phyloP scores from a whole-genome alignment of 768 basidiomycete species.

The Candolleomyces efflorescens region DNA sequence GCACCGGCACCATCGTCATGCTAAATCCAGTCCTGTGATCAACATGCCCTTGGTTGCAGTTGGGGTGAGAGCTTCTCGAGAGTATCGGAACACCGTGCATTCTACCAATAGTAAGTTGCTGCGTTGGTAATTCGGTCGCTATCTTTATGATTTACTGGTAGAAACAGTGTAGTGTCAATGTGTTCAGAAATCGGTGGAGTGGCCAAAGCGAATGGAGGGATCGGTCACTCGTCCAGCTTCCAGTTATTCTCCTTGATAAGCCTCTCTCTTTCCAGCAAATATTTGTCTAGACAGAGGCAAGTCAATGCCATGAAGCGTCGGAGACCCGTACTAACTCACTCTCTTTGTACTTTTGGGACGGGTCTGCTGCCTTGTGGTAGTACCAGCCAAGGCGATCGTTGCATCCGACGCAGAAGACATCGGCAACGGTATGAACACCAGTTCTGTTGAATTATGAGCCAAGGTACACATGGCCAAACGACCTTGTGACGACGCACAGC shows the following conservation, averaged over 20 bases:
- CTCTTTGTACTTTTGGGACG: conserved; percentile 83
- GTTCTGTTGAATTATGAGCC: conserved; percentile 42
- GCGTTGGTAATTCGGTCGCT: too few relatives aligned
- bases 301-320: not conserved
- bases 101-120: too few relatives aligned
- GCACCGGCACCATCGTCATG: too few relatives aligned
- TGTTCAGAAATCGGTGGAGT: too few relatives aligned
- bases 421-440: conserved; percentile 77
- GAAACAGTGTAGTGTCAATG: too few relatives aligned
- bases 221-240: conserved; percentile 46
- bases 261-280: conserved; percentile 75
- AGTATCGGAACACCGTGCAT: too few relatives aligned
- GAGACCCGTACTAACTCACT: conserved; percentile 34
- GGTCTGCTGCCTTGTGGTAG: conserved; percentile 75
- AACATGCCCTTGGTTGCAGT: too few relatives aligned
- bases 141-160: too few relatives aligned
- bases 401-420: conserved; percentile 76
- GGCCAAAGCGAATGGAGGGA: not conserved
- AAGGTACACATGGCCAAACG: not conserved
- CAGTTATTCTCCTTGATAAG: conserved; percentile 81
- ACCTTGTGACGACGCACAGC: conserved; percentile 38
- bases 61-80: too few relatives aligned
- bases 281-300: conserved; percentile 53
- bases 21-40: too few relatives aligned
- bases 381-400: conserved; percentile 79